Percentiles rank a stretch among this genome's conserved stretches.
These are phyloP conservation scores for Pseudogymnoascus sp. DNA, from an alignment of 2,329 filamentous ascomycete genomes.

Conservation along the genomic window DNA sequence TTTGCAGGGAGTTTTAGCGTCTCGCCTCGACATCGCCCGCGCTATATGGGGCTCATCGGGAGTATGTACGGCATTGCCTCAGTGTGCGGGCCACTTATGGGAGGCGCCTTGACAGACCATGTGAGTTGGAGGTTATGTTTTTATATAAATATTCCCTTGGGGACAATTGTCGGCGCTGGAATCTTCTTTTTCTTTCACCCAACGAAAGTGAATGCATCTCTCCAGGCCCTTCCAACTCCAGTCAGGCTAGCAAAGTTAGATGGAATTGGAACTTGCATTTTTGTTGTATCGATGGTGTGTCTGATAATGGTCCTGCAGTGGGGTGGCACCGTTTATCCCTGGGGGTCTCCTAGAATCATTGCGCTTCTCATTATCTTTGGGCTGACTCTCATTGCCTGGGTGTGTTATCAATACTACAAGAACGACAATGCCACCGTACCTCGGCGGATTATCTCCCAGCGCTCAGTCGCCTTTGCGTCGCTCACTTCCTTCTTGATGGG, in stretches of 20 bases:
- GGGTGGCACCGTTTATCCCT: slow-evolving; percentile 38
- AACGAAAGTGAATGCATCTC: slow-evolving; percentile 24
- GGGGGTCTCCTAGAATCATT: slow-evolving; percentile 28
- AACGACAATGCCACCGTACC: slow-evolving; percentile 28
- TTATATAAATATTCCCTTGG: slow-evolving; percentile 33
- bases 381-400: slow-evolving; percentile 14
- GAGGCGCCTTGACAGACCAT: slow-evolving; percentile 34
- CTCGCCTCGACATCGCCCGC: slow-evolving; percentile 16
- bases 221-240: slow-evolving; percentile 28
- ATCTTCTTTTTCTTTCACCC: slow-evolving; percentile 35
- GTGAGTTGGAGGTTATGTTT: slow-evolving; percentile 28
- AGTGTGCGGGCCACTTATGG: slow-evolving; percentile 27
- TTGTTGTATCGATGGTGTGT: slow-evolving; percentile 25
- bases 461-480: slow-evolving; percentile 26
- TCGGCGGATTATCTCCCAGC: slow-evolving; percentile 28
- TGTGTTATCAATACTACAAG: slow-evolving; percentile 26
- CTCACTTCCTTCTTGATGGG: slow-evolving; percentile 28
- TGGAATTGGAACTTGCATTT: slow-evolving; percentile 25
- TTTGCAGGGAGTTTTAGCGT: slow-evolving; percentile 24
- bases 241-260: slow-evolving; percentile 43
- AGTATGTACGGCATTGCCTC: slow-evolving; percentile 21
- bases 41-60: slow-evolving; percentile 18
- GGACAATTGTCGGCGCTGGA: slow-evolving; percentile 26
- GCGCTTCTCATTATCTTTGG: slow-evolving; percentile 24
- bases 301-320: slow-evolving; percentile 26